phyloP scores from a whole-genome alignment of 768 basidiomycete genomes.

The Lactarius tabidus region DNA sequence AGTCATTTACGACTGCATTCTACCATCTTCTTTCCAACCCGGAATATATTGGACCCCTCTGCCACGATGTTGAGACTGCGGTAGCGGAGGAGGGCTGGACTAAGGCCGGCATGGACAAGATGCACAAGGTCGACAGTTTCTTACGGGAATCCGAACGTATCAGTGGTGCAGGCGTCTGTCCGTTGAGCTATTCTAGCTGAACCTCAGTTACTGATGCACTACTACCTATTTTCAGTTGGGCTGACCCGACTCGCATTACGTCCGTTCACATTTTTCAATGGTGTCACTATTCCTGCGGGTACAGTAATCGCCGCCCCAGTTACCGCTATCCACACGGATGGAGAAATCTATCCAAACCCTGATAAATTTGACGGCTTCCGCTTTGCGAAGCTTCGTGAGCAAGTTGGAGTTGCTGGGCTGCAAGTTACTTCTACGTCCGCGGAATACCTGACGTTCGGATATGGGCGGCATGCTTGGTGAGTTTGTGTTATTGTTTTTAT shows the following conservation, averaged over 20 bases:
- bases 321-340: slow-evolving; percentile 38
- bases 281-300: slow-evolving; percentile 37
- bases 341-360: slow-evolving; percentile 41
- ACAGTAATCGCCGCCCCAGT: slow-evolving; percentile 35
- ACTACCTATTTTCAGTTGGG: slow-evolving; percentile 13
- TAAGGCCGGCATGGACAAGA: slow-evolving; percentile 22
- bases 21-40: slow-evolving; percentile 28
- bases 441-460: slow-evolving; percentile 34
- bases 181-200: not conserved
- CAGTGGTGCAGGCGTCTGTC: slow-evolving; percentile 6
- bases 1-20: slow-evolving; percentile 19
- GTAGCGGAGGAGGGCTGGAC: slow-evolving; percentile 26
- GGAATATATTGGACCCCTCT: slow-evolving; percentile 27
- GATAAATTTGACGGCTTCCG: slow-evolving; percentile 40
- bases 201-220: not conserved
- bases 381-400: slow-evolving; percentile 34
- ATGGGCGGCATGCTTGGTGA: slow-evolving; percentile 29
- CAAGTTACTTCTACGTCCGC: slow-evolving; percentile 30
- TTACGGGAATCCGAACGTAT: slow-evolving; percentile 27
- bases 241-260: slow-evolving; percentile 27
- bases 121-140: slow-evolving; percentile 30
- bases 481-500: not conserved
- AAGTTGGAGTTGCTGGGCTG: slow-evolving; percentile 25
- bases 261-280: slow-evolving; percentile 35
- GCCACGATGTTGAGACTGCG: slow-evolving; percentile 26